A percentile compares a stretch with the other conserved stretches of the same genome.
phyloP scores from a whole-genome alignment of 768 basidiomycete genomes.

The Leccinum arenicola region DNA sequence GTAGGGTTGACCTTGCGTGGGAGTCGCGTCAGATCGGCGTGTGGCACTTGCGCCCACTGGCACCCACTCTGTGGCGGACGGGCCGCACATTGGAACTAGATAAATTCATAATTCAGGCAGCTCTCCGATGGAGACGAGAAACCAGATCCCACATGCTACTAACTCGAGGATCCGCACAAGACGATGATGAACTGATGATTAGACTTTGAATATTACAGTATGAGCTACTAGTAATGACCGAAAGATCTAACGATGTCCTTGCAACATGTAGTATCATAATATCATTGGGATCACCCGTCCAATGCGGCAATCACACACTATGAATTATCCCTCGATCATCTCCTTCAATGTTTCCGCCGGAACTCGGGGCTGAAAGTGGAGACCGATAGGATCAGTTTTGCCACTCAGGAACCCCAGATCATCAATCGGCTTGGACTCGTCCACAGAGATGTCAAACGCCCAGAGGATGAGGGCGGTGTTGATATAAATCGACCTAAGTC shows the following conservation, averaged over 20 bases:
- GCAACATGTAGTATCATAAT: not conserved
- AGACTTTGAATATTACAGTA: too few relatives aligned
- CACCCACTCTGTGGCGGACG: not conserved
- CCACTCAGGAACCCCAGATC: constrained; percentile 48
- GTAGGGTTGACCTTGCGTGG: not conserved
- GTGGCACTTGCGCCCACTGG: not conserved
- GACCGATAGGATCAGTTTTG: constrained; percentile 45
- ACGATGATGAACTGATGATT: too few relatives aligned
- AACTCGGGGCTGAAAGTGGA: constrained; percentile 47
- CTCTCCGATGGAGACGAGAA: not conserved
- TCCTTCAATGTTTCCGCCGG: constrained; percentile 3
- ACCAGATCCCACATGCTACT: not conserved
- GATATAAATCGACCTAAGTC: constrained; percentile 52
- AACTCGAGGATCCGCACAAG: not conserved
- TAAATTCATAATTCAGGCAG: not conserved
- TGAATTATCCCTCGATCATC: not conserved
- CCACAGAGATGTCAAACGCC: constrained; percentile 51
- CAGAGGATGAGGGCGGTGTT: constrained; percentile 59
- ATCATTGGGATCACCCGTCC: not conserved
- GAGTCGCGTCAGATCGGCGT: not conserved
- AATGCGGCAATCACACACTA: too few relatives aligned
- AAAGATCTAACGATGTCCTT: too few relatives aligned
- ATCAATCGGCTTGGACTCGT: constrained; percentile 50
- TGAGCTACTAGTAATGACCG: too few relatives aligned
- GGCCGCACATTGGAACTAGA: not conserved